Evolutionary conservation across 2,329 filamentous ascomycete species (phyloP).

Genomic region (Alternaria sp.): DNA sequence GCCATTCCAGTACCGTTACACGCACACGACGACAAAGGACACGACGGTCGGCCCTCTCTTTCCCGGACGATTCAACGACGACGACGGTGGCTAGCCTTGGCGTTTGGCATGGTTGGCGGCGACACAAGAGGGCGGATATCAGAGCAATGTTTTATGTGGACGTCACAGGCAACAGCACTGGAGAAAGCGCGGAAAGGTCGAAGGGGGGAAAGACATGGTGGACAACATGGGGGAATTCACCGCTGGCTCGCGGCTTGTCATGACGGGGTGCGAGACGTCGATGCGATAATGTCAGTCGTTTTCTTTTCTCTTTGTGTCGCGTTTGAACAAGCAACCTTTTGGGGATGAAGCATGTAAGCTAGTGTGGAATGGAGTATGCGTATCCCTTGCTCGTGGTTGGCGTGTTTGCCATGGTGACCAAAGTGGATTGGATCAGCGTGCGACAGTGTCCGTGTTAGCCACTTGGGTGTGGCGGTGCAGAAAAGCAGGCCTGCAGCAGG

Average conservation of each 20-base stretch:
- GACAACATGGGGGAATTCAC: slow-evolving; percentile 17
- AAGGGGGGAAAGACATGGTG: slow-evolving; percentile 30
- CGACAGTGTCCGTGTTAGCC: background rate
- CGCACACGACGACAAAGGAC: slow-evolving; percentile 9
- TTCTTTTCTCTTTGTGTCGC: slow-evolving; percentile 32
- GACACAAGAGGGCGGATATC: slow-evolving; percentile 27
- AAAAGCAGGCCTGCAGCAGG: background rate
- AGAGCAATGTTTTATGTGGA: slow-evolving; percentile 3
- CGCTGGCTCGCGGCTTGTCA: slow-evolving; percentile 16
- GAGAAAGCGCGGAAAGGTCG: slow-evolving; percentile 4
- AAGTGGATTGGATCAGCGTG: background rate
- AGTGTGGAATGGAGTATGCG: slow-evolving; percentile 22
- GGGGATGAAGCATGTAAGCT: slow-evolving; percentile 33
- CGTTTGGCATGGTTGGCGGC: slow-evolving; percentile 32
- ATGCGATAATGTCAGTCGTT: slow-evolving; percentile 36
- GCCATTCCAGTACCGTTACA: slow-evolving; percentile 27
- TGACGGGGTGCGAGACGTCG: slow-evolving; percentile 13
- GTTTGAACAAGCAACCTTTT: slow-evolving; percentile 29
- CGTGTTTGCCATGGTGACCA: background rate
- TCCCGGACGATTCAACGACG: slow-evolving; percentile 18
- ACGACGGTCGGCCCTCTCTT: slow-evolving; percentile 11
- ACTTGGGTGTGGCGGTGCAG: background rate
- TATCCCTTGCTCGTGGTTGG: slow-evolving; percentile 10
- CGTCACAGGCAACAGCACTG: background rate
- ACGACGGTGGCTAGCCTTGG: slow-evolving; percentile 10